Conservation (phyloP, 202 grass and related monocot species). For the Panicum virgatum region DNA sequence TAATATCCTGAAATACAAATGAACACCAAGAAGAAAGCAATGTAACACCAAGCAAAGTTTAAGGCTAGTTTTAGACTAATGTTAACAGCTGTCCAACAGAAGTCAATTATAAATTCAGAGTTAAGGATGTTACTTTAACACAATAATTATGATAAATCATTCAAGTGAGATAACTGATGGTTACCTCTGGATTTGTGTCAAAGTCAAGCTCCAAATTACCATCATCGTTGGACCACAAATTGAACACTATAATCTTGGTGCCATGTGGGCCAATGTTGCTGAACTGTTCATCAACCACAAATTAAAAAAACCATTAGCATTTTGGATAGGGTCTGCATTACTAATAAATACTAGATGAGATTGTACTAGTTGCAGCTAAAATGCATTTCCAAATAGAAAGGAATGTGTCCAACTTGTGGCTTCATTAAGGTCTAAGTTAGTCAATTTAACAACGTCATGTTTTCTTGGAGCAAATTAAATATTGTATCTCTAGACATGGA, state of each 20-base stretch:
- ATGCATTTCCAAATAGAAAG: neutral
- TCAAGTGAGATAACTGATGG: neutral
- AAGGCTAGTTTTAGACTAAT: neutral
- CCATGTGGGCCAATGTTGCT: conserved; percentile 74
- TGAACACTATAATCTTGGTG: conserved; percentile 85
- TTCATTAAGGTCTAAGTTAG: neutral
- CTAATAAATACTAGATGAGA: neutral
- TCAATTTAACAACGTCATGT: neutral
- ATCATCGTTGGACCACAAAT: conserved; percentile 79
- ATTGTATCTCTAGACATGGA: conserved; percentile 5
- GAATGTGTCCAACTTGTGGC: neutral
- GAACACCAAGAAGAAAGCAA: neutral
- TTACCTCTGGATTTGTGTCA: conserved; percentile 58
- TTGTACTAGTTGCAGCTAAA: neutral
- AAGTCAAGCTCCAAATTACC: conserved; percentile 84
- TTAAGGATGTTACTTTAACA: conserved; percentile 13
- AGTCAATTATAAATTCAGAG: neutral
- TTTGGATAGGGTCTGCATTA: neutral
- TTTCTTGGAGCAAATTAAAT: conserved; percentile 12
- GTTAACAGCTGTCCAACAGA: neutral
- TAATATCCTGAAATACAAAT: conserved; percentile 66
- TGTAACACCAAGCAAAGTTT: neutral
- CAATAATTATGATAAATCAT: neutral
- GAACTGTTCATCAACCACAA: conserved; percentile 57
- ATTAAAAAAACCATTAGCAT: conserved; percentile 40